phyloP scores from a whole-genome alignment of 495 filamentous ascomycete species.

The Talaromyces adpressus region DNA sequence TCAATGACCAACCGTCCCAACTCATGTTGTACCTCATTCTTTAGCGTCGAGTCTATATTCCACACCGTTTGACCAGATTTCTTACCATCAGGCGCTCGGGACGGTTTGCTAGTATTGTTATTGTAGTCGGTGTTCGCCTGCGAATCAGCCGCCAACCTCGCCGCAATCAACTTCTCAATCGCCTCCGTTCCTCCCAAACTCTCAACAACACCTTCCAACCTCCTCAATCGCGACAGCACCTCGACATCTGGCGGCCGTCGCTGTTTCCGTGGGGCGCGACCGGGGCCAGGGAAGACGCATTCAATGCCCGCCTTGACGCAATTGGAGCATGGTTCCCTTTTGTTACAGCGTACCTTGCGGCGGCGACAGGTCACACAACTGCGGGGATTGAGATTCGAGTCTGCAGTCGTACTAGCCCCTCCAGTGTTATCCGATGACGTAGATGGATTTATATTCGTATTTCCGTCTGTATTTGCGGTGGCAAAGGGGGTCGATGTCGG shows the following conservation, averaged over 20 bases:
- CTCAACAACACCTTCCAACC: conserved; percentile 77
- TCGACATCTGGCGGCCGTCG: conserved; percentile 66
- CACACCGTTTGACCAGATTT: neutral
- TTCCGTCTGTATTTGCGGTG: neutral
- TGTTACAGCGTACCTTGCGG: conserved; percentile 85
- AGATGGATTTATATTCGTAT: neutral
- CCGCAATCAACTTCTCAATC: conserved; percentile 1
- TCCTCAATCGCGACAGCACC: conserved; percentile 66
- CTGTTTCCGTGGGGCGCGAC: conserved; percentile 66
- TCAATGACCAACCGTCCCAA: conserved; percentile 80
- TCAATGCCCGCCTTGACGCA: conserved; percentile 71
- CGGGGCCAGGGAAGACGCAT: conserved; percentile 79
- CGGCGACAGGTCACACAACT: conserved; percentile 81
- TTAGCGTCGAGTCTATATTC: conserved; percentile 8
- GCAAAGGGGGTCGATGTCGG: neutral
- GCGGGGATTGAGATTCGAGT: conserved; percentile 47
- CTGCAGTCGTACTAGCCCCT: conserved; percentile 12
- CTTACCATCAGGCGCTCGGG: neutral
- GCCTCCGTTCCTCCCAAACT: conserved; percentile 38
- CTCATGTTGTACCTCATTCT: conserved; percentile 41
- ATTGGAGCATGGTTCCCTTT: conserved; percentile 74
- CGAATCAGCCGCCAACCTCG: neutral
- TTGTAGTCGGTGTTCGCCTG: neutral
- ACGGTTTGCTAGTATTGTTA: neutral
- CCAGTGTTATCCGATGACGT: neutral